Conservation (phyloP, 805 yeast species). For the Lachancea sp. region DNA sequence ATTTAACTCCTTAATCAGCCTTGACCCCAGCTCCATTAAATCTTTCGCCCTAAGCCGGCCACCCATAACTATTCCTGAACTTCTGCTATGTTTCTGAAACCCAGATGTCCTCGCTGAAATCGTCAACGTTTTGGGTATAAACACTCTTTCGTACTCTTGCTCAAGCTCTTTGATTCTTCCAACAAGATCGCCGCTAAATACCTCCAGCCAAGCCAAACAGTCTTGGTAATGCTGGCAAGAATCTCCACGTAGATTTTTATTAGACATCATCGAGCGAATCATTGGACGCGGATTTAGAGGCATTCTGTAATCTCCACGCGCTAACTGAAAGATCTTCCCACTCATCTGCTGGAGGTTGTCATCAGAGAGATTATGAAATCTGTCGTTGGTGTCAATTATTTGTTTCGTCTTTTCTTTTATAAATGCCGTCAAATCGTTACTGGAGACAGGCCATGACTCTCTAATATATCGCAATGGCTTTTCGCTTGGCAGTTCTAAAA, state of each 20-base stretch:
- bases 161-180: slow-evolving; percentile 69
- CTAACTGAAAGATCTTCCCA: slow-evolving; percentile 49
- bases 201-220: slow-evolving; percentile 70
- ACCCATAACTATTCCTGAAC: slow-evolving; percentile 14
- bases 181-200: slow-evolving; percentile 72
- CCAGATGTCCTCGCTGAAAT: slow-evolving; percentile 33
- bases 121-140: slow-evolving; percentile 44
- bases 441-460: slow-evolving; percentile 39
- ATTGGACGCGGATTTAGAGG: slow-evolving; percentile 54
- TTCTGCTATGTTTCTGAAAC: slow-evolving; percentile 20
- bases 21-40: slow-evolving; percentile 32
- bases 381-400: slow-evolving; percentile 1
- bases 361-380: slow-evolving; percentile 22
- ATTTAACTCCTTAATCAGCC: slow-evolving; percentile 39
- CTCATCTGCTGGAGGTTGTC: slow-evolving; percentile 46
- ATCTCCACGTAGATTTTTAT: slow-evolving; percentile 64
- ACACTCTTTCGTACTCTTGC: slow-evolving; percentile 40
- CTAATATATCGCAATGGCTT: slow-evolving; percentile 47
- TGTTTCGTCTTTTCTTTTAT: slow-evolving; percentile 15
- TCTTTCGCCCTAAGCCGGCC: slow-evolving; percentile 19
- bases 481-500: slow-evolving; percentile 46
- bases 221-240: slow-evolving; percentile 50
- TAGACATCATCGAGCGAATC: slow-evolving; percentile 82
- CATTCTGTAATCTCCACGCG: slow-evolving; percentile 54
- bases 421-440: slow-evolving; percentile 29